Evolutionary conservation across 139 green algal genomes (phyloP), one percentile per base, ranked within the genome.

Genomic region (Chlorella vulgaris): DNA sequence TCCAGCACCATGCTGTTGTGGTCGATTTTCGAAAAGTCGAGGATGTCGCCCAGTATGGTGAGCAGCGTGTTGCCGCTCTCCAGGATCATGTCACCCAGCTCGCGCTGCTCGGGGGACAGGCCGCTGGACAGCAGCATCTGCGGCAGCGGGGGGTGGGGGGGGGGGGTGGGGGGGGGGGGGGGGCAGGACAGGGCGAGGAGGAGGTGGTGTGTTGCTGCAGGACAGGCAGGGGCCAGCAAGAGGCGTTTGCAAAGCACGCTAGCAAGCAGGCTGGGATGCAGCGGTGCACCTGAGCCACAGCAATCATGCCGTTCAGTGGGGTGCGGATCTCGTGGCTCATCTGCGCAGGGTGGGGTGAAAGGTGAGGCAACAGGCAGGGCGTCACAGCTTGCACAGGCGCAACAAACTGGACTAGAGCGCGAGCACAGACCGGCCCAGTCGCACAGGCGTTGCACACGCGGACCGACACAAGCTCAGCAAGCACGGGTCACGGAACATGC

Each of bases 261-360:
- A 15, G 15, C 47, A 10, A 58, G 10, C 47, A 10, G 15, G 47
- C 47, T 58, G 47, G 47, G 13, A 58, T 58, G 47, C 47, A 24
- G 47, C 35, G 35, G 35, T 19, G 35, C 71, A 78, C 71, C 71
- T 78, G 62, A 15, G 82, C 81, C 53, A 90, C 81, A 28, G 82
- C 90, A 40, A 94, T 90, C 66, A 94, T 93, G 33, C 90, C 90
- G 69, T 94, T 94, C 43, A 94, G 81, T 18, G 90, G 90, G 24
- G 90, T 94, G 47, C 90, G 83, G 63, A 94, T 94, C 79, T 94
- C 90, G 69, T 94, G 90, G 82, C 86, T 92, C 74, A 93, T 89
- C n/a, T n/a, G n/a, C n/a, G n/a, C n/a, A n/a, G n/a, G n/a, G n/a
- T n/a, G n/a, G n/a, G n/a, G n/a, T n/a, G n/a, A n/a, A n/a, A n/a